Evolutionary conservation across 2,329 filamentous ascomycete species (phyloP).

Genomic region (Fusarium decemcellulare): DNA sequence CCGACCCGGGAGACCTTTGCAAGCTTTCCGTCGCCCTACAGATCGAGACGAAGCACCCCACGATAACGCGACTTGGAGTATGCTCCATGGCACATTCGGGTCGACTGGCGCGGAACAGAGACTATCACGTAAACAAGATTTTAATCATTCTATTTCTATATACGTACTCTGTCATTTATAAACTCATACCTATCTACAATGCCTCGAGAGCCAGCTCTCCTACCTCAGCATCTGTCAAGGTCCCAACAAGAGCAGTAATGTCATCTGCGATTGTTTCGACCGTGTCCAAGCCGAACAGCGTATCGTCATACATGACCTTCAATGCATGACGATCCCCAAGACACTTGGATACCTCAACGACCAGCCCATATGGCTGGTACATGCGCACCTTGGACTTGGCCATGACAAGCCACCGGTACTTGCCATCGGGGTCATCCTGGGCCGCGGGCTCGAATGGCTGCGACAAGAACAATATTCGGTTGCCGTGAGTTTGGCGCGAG

Average conservation of each 20-base stretch:
- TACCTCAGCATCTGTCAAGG: not conserved
- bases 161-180: too few species aligned
- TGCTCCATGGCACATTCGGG: too few species aligned
- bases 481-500: constrained; percentile 7
- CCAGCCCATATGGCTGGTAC: constrained; percentile 20
- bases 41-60: too few species aligned
- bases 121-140: too few species aligned
- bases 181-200: not conserved
- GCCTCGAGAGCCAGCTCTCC: not conserved
- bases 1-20: too few species aligned
- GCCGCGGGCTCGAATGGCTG: constrained; percentile 19
- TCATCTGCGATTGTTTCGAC: not conserved
- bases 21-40: too few species aligned
- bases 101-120: too few species aligned
- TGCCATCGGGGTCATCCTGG: constrained; percentile 5
- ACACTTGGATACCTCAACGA: constrained; percentile 16
- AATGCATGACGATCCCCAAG: constrained; percentile 4
- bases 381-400: constrained; percentile 17
- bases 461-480: constrained; percentile 17
- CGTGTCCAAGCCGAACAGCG: not conserved
- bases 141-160: too few species aligned
- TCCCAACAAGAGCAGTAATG: not conserved
- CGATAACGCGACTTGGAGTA: too few species aligned
- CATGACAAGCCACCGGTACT: constrained; percentile 21
- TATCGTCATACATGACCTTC: constrained; percentile 17